These are phyloP conservation scores for Aspergillus tubingensis DNA, from an alignment of 2,329 filamentous ascomycete genomes.

Conservation along the genomic window DNA sequence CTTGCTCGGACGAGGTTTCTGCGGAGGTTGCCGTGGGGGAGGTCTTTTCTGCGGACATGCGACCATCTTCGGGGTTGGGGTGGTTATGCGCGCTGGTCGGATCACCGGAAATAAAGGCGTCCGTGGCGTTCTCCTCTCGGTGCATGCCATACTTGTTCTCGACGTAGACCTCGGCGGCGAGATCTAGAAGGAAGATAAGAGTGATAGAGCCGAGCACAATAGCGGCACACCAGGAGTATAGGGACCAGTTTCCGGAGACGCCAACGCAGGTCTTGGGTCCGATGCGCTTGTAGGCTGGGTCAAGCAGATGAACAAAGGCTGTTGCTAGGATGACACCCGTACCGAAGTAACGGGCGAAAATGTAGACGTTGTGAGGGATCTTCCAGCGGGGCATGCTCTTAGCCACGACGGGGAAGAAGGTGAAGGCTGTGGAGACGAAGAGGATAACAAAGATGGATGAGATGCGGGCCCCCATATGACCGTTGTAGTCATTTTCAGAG, in stretches of 20 bases:
- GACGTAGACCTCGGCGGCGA: slow-evolving; percentile 54
- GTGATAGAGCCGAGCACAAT: slow-evolving; percentile 14
- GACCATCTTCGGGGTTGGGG: not conserved
- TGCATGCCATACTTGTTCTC: slow-evolving; percentile 50
- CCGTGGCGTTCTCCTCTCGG: slow-evolving; percentile 20
- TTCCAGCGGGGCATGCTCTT: slow-evolving; percentile 9
- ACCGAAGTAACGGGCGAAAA: slow-evolving; percentile 19
- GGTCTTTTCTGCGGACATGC: not conserved
- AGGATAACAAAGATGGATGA: slow-evolving; percentile 19
- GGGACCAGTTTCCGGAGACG: slow-evolving; percentile 13
- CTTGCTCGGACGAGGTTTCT: slow-evolving; percentile 8
- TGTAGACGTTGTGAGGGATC: slow-evolving; percentile 14
- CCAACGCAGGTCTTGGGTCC: slow-evolving; percentile 17
- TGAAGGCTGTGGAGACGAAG: slow-evolving; percentile 14
- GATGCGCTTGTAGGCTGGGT: slow-evolving; percentile 17
- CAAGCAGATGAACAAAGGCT: slow-evolving; percentile 19
- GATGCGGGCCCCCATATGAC: slow-evolving; percentile 15
- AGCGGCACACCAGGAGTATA: slow-evolving; percentile 17
- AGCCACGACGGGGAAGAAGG: slow-evolving; percentile 16
- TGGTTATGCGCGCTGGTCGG: not conserved
- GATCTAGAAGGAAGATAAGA: slow-evolving; percentile 37
- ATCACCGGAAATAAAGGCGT: not conserved
- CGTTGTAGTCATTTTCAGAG: slow-evolving; percentile 16
- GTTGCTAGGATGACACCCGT: slow-evolving; percentile 18
- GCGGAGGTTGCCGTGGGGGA: not conserved